These are phyloP conservation scores for Rhynchospora tenuis DNA, from an alignment of 176 grass and related monocot species.

Conservation along the genomic window DNA sequence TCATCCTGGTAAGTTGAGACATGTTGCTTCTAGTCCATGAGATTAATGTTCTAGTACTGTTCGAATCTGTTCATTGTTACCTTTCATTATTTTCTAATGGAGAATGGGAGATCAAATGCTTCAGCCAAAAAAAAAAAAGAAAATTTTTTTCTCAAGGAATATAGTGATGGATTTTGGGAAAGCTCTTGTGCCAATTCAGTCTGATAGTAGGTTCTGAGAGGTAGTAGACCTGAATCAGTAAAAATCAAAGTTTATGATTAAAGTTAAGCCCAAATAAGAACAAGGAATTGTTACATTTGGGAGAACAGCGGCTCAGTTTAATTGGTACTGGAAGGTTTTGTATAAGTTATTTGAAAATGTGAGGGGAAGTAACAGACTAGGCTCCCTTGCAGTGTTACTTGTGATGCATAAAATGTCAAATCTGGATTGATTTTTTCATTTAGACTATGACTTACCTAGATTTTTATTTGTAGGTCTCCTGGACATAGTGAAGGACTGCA, in stretches of 20 bases:
- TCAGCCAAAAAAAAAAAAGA: background rate
- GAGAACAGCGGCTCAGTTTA: background rate
- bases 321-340: background rate
- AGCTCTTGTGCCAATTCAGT: background rate
- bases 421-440: slow-evolving; percentile 19
- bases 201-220: background rate
- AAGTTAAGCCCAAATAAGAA: background rate
- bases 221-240: background rate
- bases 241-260: background rate
- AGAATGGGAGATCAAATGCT: background rate
- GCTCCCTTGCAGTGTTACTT: slow-evolving; percentile 18
- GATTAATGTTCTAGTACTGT: background rate
- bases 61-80: background rate
- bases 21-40: background rate
- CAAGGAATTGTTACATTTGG: background rate
- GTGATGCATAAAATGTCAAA: slow-evolving; percentile 4
- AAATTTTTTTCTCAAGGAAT: background rate
- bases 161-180: background rate
- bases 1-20: slow-evolving; percentile 57
- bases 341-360: background rate
- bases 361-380: background rate
- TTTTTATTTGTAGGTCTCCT: slow-evolving; percentile 49
- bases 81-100: background rate
- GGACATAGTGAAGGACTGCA: slow-evolving; percentile 83
- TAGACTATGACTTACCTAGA: slow-evolving; percentile 28